Conservation (phyloP, 352 stramenopile species). For the Plasmopara muralis region DNA sequence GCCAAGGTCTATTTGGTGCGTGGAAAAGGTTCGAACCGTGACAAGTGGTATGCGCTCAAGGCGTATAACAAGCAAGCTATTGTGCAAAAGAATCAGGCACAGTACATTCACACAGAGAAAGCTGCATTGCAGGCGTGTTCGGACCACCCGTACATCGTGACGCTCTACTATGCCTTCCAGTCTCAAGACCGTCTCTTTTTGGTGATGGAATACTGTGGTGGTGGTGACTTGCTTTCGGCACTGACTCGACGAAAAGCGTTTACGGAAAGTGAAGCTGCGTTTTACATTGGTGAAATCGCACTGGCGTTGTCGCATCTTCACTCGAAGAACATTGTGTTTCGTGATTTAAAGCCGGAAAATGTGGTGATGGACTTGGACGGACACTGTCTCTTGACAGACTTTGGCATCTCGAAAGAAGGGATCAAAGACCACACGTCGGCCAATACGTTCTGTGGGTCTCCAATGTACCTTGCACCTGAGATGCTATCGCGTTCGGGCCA, state of each 20-base stretch:
- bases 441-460: constrained; percentile 83
- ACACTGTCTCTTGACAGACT: constrained; percentile 76
- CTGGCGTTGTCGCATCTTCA: constrained; percentile 77
- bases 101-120: constrained; percentile 86
- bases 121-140: constrained; percentile 72
- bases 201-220: constrained; percentile 84
- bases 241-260: constrained; percentile 76
- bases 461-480: constrained; percentile 80
- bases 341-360: constrained; percentile 83
- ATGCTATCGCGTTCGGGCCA: constrained; percentile 78
- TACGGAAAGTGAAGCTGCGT: constrained; percentile 65
- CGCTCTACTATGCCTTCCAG: constrained; percentile 81
- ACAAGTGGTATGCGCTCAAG: constrained; percentile 83
- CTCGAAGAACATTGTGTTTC: constrained; percentile 85
- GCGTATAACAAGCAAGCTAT: constrained; percentile 87
- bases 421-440: constrained; percentile 82
- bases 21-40: constrained; percentile 77
- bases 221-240: constrained; percentile 69
- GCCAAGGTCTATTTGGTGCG: constrained; percentile 83
- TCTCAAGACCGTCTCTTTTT: constrained; percentile 76
- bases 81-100: constrained; percentile 83
- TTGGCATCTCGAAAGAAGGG: constrained; percentile 83
- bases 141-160: constrained; percentile 85
- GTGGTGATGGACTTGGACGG: constrained; percentile 83
- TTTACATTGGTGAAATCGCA: constrained; percentile 84